Percentiles rank a stretch among this genome's conserved stretches.
These are phyloP conservation scores for Alternaria gansuensis DNA, from an alignment of 2,329 filamentous ascomycete genomes.

Conservation along the genomic window DNA sequence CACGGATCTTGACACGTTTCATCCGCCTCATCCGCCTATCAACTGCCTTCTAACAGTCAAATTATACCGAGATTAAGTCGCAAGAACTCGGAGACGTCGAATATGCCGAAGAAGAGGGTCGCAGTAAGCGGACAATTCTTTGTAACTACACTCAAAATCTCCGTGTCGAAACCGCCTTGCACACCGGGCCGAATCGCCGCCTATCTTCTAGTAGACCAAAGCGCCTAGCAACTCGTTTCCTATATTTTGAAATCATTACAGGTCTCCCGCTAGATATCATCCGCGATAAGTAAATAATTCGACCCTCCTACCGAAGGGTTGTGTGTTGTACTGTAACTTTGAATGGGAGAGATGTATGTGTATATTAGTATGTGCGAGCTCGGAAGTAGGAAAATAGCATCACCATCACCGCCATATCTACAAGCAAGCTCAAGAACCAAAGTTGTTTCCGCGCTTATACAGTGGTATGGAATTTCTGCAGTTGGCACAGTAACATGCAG, in stretches of 20 bases:
- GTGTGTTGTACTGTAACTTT: background rate
- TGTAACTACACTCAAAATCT: background rate
- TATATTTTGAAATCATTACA: background rate
- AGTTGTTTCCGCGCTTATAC: background rate
- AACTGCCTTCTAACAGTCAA: background rate
- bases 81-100: background rate
- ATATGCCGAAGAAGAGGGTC: background rate
- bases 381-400: background rate
- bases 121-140: background rate
- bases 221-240: background rate
- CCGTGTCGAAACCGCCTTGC: background rate
- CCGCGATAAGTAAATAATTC: constrained; percentile 1
- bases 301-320: background rate
- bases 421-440: background rate
- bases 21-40: background rate
- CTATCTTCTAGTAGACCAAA: background rate
- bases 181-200: background rate
- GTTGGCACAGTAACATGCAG: no score
- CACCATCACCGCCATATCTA: background rate
- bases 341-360: background rate
- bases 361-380: constrained; percentile 3
- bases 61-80: background rate
- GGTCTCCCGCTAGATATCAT: background rate
- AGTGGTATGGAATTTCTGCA: no score
- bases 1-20: constrained; percentile 1